phyloP scores from a whole-genome alignment of 768 basidiomycete genomes.

The Sporobolomyces pararoseus region DNA sequence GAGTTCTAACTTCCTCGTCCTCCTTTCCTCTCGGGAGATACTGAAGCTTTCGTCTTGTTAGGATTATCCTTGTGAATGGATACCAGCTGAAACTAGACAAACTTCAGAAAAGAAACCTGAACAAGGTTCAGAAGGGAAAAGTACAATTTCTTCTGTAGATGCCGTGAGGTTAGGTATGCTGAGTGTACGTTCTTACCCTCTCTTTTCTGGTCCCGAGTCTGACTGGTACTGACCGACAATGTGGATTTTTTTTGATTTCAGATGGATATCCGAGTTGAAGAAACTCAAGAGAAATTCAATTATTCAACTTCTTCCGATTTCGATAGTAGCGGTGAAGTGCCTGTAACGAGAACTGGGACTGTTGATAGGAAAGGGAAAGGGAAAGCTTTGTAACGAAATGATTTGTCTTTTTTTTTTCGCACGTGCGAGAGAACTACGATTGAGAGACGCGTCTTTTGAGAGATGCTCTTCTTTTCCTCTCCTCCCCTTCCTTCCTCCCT shows the following conservation, averaged over 20 bases:
- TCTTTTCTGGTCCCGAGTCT: no score
- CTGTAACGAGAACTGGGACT: background rate
- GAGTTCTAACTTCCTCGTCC: background rate
- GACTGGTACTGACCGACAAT: background rate
- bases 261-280: constrained; percentile 37
- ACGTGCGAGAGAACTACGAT: no score
- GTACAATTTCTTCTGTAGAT: constrained; percentile 27
- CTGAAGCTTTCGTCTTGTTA: background rate
- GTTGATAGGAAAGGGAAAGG: constrained; percentile 33
- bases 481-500: no score
- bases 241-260: no score
- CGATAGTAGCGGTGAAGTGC: constrained; percentile 17
- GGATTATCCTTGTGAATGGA: constrained; percentile 20
- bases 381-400: constrained; percentile 7
- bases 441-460: no score
- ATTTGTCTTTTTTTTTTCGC: no score
- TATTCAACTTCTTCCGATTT: constrained; percentile 3
- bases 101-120: constrained; percentile 17
- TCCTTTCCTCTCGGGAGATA: fast-evolving
- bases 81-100: constrained; percentile 20
- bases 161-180: constrained; percentile 27
- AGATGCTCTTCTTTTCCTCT: no score
- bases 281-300: constrained; percentile 21
- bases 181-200: constrained; percentile 19
- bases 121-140: background rate